A percentile compares a stretch with the other conserved stretches of the same genome.
phyloP scores from a whole-genome alignment of 2,329 filamentous ascomycete genomes.

The Fusarium setosum region DNA sequence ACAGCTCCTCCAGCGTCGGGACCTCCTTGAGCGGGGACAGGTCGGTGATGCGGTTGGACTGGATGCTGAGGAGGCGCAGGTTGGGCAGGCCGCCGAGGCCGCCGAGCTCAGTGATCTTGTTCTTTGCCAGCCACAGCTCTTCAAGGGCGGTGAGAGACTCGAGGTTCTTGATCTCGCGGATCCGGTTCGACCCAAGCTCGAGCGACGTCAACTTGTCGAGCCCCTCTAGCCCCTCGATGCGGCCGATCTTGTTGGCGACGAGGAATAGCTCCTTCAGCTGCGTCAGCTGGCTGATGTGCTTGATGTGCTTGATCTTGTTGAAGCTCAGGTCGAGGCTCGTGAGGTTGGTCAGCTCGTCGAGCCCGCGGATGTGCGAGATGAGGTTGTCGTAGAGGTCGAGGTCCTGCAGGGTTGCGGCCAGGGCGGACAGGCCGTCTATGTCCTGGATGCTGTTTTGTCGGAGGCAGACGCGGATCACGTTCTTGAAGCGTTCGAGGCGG shows the following conservation, averaged over 20 bases:
- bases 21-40: conserved; percentile 81
- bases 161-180: conserved; percentile 88
- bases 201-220: conserved; percentile 82
- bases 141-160: conserved; percentile 82
- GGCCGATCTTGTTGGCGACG: conserved; percentile 92
- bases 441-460: conserved; percentile 90
- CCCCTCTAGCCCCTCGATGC: conserved; percentile 85
- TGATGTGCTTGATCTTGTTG: conserved; percentile 99
- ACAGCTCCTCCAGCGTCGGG: conserved; percentile 86
- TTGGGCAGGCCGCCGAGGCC: conserved; percentile 81
- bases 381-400: conserved; percentile 98
- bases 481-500: conserved; percentile 83
- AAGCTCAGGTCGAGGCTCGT: conserved; percentile 91
- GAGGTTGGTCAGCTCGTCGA: conserved; percentile 82
- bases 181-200: conserved; percentile 92
- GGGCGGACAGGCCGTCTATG: conserved; percentile 77
- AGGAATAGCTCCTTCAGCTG: conserved; percentile 88
- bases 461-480: conserved; percentile 83
- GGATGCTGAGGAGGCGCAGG: conserved; percentile 90
- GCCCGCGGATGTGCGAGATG: conserved; percentile 84
- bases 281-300: conserved; percentile 81
- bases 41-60: conserved; percentile 89
- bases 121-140: conserved; percentile 94
- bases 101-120: conserved; percentile 89
- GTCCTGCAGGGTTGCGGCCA: conserved; percentile 78